Conservation (phyloP, 2,329 filamentous ascomycete genomes). For the Ustulina deusta region DNA sequence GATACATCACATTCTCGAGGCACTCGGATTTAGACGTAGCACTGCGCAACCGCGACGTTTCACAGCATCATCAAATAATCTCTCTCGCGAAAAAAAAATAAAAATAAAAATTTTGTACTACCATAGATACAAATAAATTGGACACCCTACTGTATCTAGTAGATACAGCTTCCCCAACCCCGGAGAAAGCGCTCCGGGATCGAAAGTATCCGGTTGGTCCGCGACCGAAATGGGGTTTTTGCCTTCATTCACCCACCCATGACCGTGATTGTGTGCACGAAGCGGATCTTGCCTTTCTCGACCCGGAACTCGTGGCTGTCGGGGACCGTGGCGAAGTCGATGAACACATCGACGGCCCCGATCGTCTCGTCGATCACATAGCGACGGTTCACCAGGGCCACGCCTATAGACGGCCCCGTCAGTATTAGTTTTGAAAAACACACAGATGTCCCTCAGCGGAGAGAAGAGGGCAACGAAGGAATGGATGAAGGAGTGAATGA, state of each 20-base stretch:
- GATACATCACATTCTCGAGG: too few relatives aligned
- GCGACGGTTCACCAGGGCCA: slow-evolving; percentile 46
- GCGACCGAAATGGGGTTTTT: neutral
- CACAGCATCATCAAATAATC: neutral
- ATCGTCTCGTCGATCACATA: slow-evolving; percentile 50
- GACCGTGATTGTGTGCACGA: slow-evolving; percentile 52
- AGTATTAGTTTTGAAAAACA: neutral
- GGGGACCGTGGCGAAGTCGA: slow-evolving; percentile 49
- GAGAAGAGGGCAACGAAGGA: neutral
- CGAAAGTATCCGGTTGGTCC: neutral
- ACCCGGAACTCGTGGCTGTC: slow-evolving; percentile 54
- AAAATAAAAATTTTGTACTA: slow-evolving; percentile 7
- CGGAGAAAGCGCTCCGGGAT: neutral
- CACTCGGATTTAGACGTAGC: slow-evolving; percentile 1
- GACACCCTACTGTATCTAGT: neutral
- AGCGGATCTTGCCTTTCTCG: slow-evolving; percentile 51
- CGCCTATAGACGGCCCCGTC: slow-evolving; percentile 39
- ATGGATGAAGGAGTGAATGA: neutral
- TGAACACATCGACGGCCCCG: slow-evolving; percentile 49
- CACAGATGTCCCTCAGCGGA: neutral
- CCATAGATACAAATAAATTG: slow-evolving; percentile 5
- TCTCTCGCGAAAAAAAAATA: too few relatives aligned
- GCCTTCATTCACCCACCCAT: slow-evolving; percentile 41
- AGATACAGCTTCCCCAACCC: too few relatives aligned
- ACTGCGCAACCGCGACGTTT: neutral